A percentile compares a stretch with the other conserved stretches of the same genome.
phyloP scores from a whole-genome alignment of 176 grass and related monocot genomes.

The Triticum dicoccoides region DNA sequence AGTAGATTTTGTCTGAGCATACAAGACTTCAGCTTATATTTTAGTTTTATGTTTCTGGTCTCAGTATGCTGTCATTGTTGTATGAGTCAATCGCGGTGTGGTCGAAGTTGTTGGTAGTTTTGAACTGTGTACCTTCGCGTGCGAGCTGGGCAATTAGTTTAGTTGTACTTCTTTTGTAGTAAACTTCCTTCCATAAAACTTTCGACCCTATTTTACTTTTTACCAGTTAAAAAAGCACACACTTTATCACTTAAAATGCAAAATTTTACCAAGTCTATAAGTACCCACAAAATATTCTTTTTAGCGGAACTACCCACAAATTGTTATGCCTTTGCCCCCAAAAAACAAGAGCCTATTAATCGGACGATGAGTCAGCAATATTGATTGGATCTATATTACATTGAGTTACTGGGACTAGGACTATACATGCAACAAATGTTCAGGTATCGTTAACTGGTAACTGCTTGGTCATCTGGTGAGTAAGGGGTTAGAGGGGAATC shows the following conservation, averaged over 20 bases:
- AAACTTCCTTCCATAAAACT: neutral
- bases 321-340: neutral
- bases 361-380: neutral
- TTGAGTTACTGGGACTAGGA: neutral
- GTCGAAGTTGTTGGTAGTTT: neutral
- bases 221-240: neutral
- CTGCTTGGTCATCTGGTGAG: no score
- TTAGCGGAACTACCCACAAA: no score
- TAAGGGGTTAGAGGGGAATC: no score
- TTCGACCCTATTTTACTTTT: neutral
- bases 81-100: neutral
- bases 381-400: neutral
- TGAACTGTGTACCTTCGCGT: neutral
- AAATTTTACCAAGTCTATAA: neutral
- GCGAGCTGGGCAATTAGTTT: neutral
- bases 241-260: constrained; percentile 2
- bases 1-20: neutral
- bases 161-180: neutral
- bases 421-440: no score
- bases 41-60: neutral
- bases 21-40: neutral
- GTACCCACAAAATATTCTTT: neutral
- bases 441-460: no score
- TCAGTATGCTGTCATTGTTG: neutral
- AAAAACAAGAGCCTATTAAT: neutral